Conservation (phyloP, 176 grass and related monocot species). For the Microstegium vimineum region DNA sequence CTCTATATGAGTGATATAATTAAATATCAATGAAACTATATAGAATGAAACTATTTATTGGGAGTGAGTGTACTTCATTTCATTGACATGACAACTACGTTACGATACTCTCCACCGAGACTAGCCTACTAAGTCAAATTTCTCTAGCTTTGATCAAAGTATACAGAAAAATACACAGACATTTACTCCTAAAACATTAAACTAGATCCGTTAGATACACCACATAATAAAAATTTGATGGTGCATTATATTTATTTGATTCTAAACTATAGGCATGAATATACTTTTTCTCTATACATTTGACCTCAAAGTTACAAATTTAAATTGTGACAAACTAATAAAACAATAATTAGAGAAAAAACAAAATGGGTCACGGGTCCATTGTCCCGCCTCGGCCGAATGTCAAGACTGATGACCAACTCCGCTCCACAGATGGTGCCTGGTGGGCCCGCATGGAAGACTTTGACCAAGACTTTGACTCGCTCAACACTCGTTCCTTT, state of each 20-base stretch:
- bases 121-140: neutral
- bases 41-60: too few relatives aligned
- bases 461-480: slow-evolving; percentile 22
- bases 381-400: neutral
- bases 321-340: neutral
- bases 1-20: too few relatives aligned
- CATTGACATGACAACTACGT: too few relatives aligned
- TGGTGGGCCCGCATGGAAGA: neutral
- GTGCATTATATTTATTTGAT: too few relatives aligned
- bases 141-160: neutral
- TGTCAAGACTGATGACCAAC: neutral
- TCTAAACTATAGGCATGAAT: too few relatives aligned
- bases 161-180: neutral
- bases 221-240: too few relatives aligned
- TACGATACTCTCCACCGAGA: too few relatives aligned
- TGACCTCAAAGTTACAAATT: too few relatives aligned
- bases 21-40: too few relatives aligned
- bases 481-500: neutral
- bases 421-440: neutral
- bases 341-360: neutral
- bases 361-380: neutral
- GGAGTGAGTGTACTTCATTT: too few relatives aligned
- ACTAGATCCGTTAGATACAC: too few relatives aligned
- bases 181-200: neutral
- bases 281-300: too few relatives aligned